Percentiles rank a stretch among this genome's conserved stretches.
These are phyloP conservation scores for Danielia reshetovae DNA, from an alignment of 805 yeast genomes.

Conservation along the genomic window DNA sequence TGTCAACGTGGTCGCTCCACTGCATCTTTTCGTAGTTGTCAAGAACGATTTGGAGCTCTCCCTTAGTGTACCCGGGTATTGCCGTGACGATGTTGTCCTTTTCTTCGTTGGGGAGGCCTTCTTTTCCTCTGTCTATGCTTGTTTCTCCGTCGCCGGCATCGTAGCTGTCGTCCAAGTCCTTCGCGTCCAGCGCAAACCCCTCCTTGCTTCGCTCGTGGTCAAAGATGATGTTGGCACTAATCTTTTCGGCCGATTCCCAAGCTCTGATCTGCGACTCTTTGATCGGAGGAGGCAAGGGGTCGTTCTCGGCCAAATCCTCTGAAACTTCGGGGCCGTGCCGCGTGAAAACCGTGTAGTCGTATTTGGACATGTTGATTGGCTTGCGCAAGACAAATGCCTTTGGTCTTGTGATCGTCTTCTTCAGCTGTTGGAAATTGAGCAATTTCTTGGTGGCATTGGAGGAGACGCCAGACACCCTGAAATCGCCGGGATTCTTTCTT, in stretches of 20 bases:
- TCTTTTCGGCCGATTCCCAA: constrained; percentile 44
- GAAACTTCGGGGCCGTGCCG: constrained; percentile 1
- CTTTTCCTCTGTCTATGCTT: constrained; percentile 3
- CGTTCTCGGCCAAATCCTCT: constrained; percentile 2
- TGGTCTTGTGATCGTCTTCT: constrained; percentile 18
- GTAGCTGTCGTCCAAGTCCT: constrained; percentile 7
- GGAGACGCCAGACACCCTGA: constrained; percentile 5
- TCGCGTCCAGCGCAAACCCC: constrained; percentile 15
- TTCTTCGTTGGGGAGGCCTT: background rate
- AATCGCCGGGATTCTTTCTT: constrained; percentile 5
- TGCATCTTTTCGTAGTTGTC: constrained; percentile 15
- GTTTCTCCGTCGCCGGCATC: constrained; percentile 2
- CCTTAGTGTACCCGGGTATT: constrained; percentile 39
- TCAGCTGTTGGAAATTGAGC: constrained; percentile 37
- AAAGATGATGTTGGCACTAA: constrained; percentile 33
- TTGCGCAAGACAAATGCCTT: constrained; percentile 27
- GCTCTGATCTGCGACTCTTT: constrained; percentile 41
- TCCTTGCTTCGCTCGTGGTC: constrained; percentile 26
- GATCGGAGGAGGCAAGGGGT: constrained; percentile 26
- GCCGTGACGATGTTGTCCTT: constrained; percentile 18
- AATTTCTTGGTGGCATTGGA: constrained; percentile 31
- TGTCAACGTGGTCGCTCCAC: constrained; percentile 4
- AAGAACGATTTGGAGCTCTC: constrained; percentile 28
- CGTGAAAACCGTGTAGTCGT: constrained; percentile 37
- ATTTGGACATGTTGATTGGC: constrained; percentile 28